phyloP scores from a whole-genome alignment of 2,329 filamentous ascomycete genomes.

The Diplodia intermedia region DNA sequence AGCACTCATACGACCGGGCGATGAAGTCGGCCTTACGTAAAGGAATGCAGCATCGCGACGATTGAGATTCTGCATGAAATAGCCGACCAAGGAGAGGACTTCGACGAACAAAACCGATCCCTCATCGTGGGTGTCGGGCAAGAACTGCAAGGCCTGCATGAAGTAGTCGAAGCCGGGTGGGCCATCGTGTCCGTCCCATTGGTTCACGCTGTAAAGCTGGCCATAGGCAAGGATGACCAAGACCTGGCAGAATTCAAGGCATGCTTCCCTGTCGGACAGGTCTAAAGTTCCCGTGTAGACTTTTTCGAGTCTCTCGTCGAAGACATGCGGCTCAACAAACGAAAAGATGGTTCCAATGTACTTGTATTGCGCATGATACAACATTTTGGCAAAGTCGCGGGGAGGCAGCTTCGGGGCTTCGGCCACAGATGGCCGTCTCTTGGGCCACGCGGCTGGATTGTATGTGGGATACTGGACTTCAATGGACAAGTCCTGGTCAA shows the following conservation, averaged over 20 bases:
- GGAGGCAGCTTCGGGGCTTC: conserved; percentile 52
- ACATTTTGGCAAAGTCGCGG: conserved; percentile 58
- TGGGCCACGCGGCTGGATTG: conserved; percentile 48
- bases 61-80: conserved; percentile 65
- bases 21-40: conserved; percentile 43
- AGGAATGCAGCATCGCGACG: conserved; percentile 62
- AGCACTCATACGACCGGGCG: background rate
- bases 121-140: conserved; percentile 64
- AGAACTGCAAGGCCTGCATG: conserved; percentile 57
- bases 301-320: conserved; percentile 54
- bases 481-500: conserved; percentile 48
- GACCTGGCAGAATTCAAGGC: conserved; percentile 60
- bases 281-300: conserved; percentile 56
- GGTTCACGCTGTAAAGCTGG: conserved; percentile 64
- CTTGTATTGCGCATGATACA: conserved; percentile 61
- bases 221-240: conserved; percentile 63
- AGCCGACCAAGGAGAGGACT: conserved; percentile 61
- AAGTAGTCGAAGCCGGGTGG: conserved; percentile 65
- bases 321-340: conserved; percentile 57
- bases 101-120: conserved; percentile 63
- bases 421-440: conserved; percentile 44
- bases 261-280: conserved; percentile 54
- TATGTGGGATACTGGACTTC: conserved; percentile 41
- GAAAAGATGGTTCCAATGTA: conserved; percentile 66
- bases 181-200: conserved; percentile 60